Conservation (phyloP, 495 filamentous ascomycete species). For the Neurospora discreta region DNA sequence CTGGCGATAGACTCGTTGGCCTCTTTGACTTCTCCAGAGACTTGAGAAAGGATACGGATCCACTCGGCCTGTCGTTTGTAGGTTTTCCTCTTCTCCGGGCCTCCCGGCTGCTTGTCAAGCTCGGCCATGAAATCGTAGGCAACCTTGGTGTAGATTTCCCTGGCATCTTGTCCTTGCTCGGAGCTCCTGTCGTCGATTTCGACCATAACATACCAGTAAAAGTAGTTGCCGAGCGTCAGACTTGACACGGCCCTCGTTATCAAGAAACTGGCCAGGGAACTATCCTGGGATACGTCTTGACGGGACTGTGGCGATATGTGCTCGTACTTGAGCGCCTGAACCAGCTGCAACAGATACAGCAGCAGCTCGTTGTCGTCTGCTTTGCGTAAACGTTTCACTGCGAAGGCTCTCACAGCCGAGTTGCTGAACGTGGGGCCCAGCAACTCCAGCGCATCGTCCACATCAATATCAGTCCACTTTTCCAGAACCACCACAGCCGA, state of each 20-base stretch:
- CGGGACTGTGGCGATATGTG: conserved; percentile 48
- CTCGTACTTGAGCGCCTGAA: conserved; percentile 95
- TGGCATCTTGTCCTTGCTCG: conserved; percentile 57
- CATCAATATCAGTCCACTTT: conserved; percentile 95
- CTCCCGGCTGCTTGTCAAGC: conserved; percentile 49
- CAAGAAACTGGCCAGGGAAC: conserved; percentile 81
- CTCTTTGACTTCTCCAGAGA: conserved; percentile 80
- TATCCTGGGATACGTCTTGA: conserved; percentile 62
- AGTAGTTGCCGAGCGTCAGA: conserved; percentile 82
- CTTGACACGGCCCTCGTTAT: conserved; percentile 77
- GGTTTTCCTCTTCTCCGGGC: conserved; percentile 59
- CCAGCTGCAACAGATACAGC: conserved; percentile 85
- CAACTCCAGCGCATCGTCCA: conserved; percentile 92
- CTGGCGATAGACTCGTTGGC: conserved; percentile 62
- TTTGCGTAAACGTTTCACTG: conserved; percentile 82
- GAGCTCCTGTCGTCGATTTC: conserved; percentile 74
- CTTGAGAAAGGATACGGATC: conserved; percentile 73
- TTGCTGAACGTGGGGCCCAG: conserved; percentile 89
- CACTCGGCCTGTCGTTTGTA: conserved; percentile 84
- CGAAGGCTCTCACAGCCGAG: conserved; percentile 76
- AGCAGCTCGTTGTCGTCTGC: conserved; percentile 89
- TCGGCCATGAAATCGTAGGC: conserved; percentile 94
- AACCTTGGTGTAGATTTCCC: conserved; percentile 77
- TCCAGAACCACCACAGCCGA: conserved; percentile 83
- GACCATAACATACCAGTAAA: conserved; percentile 98